These are phyloP conservation scores for Colletotrichum abscissum DNA, from an alignment of 2,329 filamentous ascomycete genomes.

Conservation along the genomic window DNA sequence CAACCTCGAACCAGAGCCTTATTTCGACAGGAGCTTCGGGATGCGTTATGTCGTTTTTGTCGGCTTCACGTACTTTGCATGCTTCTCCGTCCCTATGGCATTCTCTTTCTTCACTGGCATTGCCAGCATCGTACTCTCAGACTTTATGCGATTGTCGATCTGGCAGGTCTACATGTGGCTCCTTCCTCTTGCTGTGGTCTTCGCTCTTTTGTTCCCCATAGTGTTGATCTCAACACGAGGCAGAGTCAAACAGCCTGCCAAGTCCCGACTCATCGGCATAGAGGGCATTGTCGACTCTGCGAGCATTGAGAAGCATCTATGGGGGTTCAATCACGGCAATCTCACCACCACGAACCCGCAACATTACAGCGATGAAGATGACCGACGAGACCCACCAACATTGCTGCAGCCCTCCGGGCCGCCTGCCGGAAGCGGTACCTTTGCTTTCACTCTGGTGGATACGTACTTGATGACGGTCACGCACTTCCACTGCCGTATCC, in stretches of 20 bases:
- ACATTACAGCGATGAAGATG: neutral
- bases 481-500: constrained; percentile 45
- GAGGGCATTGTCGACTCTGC: neutral
- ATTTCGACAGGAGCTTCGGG: neutral
- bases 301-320: neutral
- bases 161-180: neutral
- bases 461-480: constrained; percentile 49
- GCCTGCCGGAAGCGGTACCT: neutral
- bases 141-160: neutral
- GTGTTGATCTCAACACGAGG: neutral
- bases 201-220: neutral
- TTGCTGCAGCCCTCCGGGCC: neutral
- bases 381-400: neutral
- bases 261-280: neutral
- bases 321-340: neutral
- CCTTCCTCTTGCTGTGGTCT: neutral
- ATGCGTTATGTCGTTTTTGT: neutral
- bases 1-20: constrained; percentile 39
- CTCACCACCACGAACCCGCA: neutral
- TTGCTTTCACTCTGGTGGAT: constrained; percentile 50
- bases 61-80: neutral
- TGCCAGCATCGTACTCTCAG: neutral
- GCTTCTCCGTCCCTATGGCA: neutral
- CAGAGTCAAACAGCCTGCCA: neutral
- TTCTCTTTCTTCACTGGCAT: neutral